Conservation (phyloP, 75 land plant genomes). For the Cunninghamia lanceolata region DNA sequence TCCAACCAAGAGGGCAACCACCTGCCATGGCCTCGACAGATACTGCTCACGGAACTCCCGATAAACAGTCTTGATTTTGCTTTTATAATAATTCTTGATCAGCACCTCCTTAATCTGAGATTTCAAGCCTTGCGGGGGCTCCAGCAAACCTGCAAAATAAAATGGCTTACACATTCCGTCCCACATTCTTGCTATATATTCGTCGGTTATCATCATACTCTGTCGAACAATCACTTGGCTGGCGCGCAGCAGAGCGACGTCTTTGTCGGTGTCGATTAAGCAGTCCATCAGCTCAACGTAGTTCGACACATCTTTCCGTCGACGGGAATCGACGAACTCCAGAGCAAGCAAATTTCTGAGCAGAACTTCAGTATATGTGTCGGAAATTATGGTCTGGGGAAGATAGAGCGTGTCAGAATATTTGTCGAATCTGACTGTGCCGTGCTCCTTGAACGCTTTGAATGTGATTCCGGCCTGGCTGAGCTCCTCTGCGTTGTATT, state of each 20-base stretch:
- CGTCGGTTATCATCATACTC: constrained; percentile 1
- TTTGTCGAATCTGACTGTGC: background rate
- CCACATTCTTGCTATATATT: constrained; percentile 1
- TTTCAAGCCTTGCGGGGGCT: background rate
- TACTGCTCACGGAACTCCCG: background rate
- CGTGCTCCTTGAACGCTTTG: background rate
- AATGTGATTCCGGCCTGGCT: background rate
- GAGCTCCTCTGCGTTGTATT: background rate
- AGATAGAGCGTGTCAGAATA: background rate
- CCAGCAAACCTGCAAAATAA: background rate
- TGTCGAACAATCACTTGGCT: background rate
- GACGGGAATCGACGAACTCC: background rate
- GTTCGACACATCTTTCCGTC: background rate
- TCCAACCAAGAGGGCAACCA: background rate
- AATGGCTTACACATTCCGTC: constrained; percentile 8
- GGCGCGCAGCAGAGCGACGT: background rate
- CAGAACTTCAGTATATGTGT: background rate
- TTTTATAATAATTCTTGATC: constrained; percentile 5
- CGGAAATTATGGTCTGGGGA: background rate
- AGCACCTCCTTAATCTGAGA: background rate
- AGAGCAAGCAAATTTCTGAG: background rate
- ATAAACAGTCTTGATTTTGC: background rate
- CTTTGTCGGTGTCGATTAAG: background rate
- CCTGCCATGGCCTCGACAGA: constrained; percentile 4
- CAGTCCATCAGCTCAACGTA: constrained; percentile 8